Percentiles rank a stretch among this genome's conserved stretches.
Conservation (phyloP, 2,329 filamentous ascomycete genomes). For the Grosmannia clavigera region DNA sequence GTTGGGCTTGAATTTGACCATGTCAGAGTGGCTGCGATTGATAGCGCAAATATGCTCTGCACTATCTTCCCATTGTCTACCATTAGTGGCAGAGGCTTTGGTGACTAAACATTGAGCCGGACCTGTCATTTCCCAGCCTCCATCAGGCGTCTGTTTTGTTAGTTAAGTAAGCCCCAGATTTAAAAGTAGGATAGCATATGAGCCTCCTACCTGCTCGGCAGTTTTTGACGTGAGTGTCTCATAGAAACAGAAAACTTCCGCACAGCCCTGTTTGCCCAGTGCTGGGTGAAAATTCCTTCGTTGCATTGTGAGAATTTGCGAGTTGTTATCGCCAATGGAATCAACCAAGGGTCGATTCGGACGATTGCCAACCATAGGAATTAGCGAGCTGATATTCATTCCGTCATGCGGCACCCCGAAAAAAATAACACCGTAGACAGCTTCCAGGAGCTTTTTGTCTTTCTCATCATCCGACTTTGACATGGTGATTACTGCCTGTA, state of each 20-base stretch:
- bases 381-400: neutral
- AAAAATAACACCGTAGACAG: neutral
- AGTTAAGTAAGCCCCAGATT: too few species aligned
- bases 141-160: neutral
- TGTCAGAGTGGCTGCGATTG: neutral
- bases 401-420: neutral
- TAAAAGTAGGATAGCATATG: too few species aligned
- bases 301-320: neutral
- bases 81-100: neutral
- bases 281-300: neutral
- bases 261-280: neutral
- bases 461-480: neutral
- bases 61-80: neutral
- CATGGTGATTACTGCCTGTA: neutral
- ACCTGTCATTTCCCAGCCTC: neutral
- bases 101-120: neutral
- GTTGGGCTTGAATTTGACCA: conserved; percentile 9
- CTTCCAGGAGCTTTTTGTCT: neutral
- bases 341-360: neutral
- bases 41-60: conserved; percentile 2
- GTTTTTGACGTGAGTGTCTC: neutral
- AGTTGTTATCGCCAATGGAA: neutral
- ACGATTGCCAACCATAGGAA: neutral
- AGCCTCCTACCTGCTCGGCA: neutral
- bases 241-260: neutral